These are phyloP conservation scores for Pterocarpus santalinus DNA, from an alignment of 306 rosid genomes.

Conservation along the genomic window DNA sequence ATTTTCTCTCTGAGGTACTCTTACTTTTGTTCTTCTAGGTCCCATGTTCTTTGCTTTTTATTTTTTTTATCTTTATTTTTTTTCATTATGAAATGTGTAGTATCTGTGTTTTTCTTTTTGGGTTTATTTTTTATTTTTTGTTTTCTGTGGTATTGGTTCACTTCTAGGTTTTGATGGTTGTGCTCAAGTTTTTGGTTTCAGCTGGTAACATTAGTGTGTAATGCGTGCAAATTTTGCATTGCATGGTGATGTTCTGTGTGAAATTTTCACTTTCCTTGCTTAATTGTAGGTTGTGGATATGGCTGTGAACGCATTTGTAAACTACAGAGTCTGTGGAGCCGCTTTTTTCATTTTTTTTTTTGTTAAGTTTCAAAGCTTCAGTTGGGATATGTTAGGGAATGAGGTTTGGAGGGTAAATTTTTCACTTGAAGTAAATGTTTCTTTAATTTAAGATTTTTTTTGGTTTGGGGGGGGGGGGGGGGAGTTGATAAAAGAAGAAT, in stretches of 20 bases:
- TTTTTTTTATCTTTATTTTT: background rate
- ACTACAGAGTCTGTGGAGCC: background rate
- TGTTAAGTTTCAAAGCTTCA: background rate
- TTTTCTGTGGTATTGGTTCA: background rate
- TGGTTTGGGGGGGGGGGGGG: too few relatives aligned
- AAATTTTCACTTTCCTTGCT: background rate
- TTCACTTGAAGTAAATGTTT: background rate
- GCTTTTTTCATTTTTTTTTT: background rate
- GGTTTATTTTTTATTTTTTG: background rate
- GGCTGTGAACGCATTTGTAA: background rate
- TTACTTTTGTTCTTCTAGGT: background rate
- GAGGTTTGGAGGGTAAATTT: background rate
- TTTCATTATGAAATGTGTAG: background rate
- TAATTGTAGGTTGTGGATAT: background rate
- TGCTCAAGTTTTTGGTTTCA: background rate
- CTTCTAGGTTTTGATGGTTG: slow-evolving; percentile 28
- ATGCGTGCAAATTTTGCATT: background rate
- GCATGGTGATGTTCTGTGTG: slow-evolving; percentile 21
- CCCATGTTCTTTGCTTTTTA: background rate
- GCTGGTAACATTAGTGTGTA: background rate
- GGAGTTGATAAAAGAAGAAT: too few relatives aligned
- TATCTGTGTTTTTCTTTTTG: background rate
- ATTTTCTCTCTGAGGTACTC: background rate
- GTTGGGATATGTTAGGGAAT: background rate
- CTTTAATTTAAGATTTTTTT: background rate